Evolutionary conservation across 176 grass and related monocot genomes (phyloP), one percentile per base, ranked within the genome.

Genomic region (Eragrostis nindensis): DNA sequence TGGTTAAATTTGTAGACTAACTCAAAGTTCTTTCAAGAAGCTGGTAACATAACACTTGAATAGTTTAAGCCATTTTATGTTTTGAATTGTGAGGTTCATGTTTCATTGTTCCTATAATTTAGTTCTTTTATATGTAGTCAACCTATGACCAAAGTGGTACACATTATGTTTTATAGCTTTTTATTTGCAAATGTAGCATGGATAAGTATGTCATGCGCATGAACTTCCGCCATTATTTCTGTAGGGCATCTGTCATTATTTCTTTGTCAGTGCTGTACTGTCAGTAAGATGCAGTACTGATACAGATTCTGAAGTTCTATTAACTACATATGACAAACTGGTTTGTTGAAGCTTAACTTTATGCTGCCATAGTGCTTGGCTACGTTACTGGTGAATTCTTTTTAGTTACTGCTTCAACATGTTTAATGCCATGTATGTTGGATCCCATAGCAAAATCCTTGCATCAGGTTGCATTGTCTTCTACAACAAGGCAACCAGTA

Each of bases 11-110:
- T 77, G 25, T 80, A 77, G 54, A 6, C 6, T 69, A 64, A 60
- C 22, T 67, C 5, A 29, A 40, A 65, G 24, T 48, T 44, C 15
- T 76, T 85, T 32, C n/a, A 41, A 16, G n/a, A 72, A 42, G 40
- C 59, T 84, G 38, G 45, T 63, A 76, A 75, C 44, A 38, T 62
- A 52, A 68, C 9, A 43, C 42, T 45, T 85, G 74, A 85, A 54
- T 54, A 8, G 18, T 54, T 19, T 18, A 54, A 70, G 9, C 56
- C 8, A 52, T 63, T 63, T 52, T 54, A 71, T 65, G 30, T 21
- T 53, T 53, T n/a, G 45, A 64, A 79, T 17, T 64, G 46, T 62
- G 63, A 80, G 54, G 10, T 27, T 9, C 76, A 64, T 55, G 75
- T 47, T 75, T 74, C 53, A 54, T 80, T 65, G 25, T 55, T 68